Evolutionary conservation across 495 filamentous ascomycete genomes (phyloP).

Genomic region (Daldinia childiae): DNA sequence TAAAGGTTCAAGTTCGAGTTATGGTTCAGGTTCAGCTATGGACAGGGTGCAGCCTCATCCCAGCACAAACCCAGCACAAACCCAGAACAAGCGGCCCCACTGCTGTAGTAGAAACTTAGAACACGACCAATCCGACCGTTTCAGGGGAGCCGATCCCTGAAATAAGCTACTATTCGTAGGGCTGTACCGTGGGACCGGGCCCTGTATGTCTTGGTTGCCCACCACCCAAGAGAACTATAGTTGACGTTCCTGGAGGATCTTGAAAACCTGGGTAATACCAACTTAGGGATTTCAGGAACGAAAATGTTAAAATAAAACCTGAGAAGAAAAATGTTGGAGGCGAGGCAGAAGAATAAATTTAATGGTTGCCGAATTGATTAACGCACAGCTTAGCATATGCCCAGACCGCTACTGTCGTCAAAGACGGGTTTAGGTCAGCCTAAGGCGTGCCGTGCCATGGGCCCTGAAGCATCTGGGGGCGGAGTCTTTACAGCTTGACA

Average conservation of each 20-base stretch:
- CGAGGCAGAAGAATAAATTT: slow-evolving; percentile 10
- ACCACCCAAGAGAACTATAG: slow-evolving; percentile 24
- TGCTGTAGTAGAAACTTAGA: slow-evolving; percentile 23
- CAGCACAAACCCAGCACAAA: slow-evolving; percentile 32
- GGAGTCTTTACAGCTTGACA: slow-evolving; percentile 14
- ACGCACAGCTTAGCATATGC: slow-evolving; percentile 13
- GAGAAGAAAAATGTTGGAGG: neutral
- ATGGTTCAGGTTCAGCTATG: slow-evolving; percentile 30
- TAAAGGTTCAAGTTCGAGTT: slow-evolving; percentile 20
- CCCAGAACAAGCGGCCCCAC: slow-evolving; percentile 22
- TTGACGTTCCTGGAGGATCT: neutral
- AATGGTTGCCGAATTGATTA: slow-evolving; percentile 16
- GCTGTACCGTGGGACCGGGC: slow-evolving; percentile 40
- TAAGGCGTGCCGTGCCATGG: slow-evolving; percentile 26
- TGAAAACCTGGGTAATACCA: slow-evolving; percentile 1
- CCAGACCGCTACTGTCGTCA: slow-evolving; percentile 37
- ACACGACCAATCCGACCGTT: slow-evolving; percentile 37
- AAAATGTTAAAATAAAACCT: neutral
- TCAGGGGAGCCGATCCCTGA: slow-evolving; percentile 40
- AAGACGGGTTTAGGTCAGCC: slow-evolving; percentile 4
- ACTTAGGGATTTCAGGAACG: slow-evolving; percentile 2
- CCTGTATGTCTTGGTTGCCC: slow-evolving; percentile 42
- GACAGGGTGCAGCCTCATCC: slow-evolving; percentile 38
- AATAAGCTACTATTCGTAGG: slow-evolving; percentile 41
- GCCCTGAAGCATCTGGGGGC: slow-evolving; percentile 18